These are phyloP conservation scores for Volvox carteri DNA, from an alignment of 163 green algal species.

Conservation along the genomic window DNA sequence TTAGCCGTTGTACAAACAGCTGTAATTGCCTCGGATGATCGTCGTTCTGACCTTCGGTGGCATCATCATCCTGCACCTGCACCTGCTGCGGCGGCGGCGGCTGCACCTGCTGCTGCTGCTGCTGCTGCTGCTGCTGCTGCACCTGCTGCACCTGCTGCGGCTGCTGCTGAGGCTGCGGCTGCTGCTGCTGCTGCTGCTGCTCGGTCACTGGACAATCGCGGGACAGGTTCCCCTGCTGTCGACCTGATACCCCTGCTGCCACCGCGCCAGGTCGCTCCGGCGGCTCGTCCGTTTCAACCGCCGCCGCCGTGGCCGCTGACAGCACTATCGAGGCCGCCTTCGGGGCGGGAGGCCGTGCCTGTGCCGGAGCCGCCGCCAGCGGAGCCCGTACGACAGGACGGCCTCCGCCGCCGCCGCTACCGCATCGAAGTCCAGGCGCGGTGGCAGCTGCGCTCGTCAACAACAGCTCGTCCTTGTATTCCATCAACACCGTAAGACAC, in stretches of 20 bases:
- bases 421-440: neutral
- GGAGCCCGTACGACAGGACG: neutral
- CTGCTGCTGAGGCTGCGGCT: neutral
- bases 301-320: neutral
- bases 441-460: neutral
- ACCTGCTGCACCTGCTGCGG: neutral
- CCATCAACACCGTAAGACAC: constrained; percentile 1
- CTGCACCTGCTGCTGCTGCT: too few species aligned
- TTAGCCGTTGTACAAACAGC: too few species aligned
- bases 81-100: too few species aligned
- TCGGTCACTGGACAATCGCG: neutral
- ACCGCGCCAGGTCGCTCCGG: neutral
- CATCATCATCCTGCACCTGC: too few species aligned
- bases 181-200: neutral
- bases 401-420: neutral
- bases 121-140: neutral
- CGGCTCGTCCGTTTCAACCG: neutral
- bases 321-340: neutral
- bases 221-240: neutral
- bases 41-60: too few species aligned
- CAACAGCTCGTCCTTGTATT: constrained; percentile 9
- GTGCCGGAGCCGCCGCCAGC: neutral
- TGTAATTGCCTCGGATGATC: too few species aligned
- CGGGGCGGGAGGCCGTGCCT: neutral
- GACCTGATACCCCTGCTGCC: neutral